Conservation (phyloP, 2,329 filamentous ascomycete species). For the Penicillium digitatum region DNA sequence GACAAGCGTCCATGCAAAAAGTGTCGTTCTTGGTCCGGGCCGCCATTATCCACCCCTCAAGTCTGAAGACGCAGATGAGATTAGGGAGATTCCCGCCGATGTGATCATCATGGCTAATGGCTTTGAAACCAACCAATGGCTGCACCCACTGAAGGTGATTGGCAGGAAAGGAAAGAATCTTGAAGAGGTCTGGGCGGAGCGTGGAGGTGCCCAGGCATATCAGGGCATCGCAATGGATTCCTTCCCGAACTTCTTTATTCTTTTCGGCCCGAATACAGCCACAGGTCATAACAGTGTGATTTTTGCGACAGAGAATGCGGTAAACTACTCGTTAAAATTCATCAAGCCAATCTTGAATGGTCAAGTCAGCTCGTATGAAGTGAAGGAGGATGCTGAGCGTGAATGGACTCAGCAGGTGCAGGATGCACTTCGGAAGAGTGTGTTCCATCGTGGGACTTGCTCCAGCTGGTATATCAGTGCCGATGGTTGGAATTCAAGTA, state of each 20-base stretch:
- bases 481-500: constrained; percentile 50
- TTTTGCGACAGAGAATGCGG: constrained; percentile 58
- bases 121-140: constrained; percentile 54
- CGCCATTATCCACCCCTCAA: constrained; percentile 42
- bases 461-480: constrained; percentile 49
- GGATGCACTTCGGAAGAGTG: constrained; percentile 42
- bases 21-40: constrained; percentile 52
- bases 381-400: constrained; percentile 49
- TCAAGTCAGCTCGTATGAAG: constrained; percentile 44
- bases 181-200: constrained; percentile 54
- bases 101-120: constrained; percentile 61
- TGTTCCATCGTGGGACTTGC: constrained; percentile 49
- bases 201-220: constrained; percentile 61
- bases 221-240: constrained; percentile 55
- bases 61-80: constrained; percentile 29
- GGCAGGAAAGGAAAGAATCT: constrained; percentile 51
- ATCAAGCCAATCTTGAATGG: constrained; percentile 53
- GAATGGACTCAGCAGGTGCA: constrained; percentile 50
- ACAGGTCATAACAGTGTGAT: constrained; percentile 61
- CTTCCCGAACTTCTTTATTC: constrained; percentile 63
- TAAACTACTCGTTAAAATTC: constrained; percentile 58
- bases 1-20: constrained; percentile 47
- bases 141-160: constrained; percentile 52
- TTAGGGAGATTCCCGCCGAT: constrained; percentile 52
- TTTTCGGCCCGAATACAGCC: constrained; percentile 60